Conservation (phyloP, 306 rosid genomes). For the Vicia faba region DNA sequence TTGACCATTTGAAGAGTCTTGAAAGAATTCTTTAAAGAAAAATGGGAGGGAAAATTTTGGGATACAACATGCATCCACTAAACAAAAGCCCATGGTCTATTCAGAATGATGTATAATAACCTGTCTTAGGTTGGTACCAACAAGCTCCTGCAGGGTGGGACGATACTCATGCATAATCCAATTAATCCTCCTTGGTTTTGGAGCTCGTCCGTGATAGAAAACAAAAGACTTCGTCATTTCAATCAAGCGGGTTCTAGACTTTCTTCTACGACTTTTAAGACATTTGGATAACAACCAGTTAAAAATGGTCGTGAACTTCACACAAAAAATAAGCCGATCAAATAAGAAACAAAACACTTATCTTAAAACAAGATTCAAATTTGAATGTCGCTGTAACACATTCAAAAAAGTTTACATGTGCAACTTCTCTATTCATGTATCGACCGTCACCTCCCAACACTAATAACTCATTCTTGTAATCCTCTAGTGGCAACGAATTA, state of each 20-base stretch:
- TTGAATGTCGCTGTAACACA: neutral
- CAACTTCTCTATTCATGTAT: constrained; percentile 86
- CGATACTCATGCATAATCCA: constrained; percentile 99
- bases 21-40: no score
- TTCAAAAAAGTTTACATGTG: constrained; percentile 56
- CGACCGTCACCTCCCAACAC: constrained; percentile 98
- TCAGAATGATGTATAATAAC: no score
- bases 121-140: constrained; percentile 98
- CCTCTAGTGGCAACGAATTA: constrained; percentile 81
- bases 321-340: neutral
- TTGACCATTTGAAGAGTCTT: no score
- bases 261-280: constrained; percentile 80
- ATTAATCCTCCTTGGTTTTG: constrained; percentile 76
- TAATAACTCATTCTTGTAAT: constrained; percentile 81
- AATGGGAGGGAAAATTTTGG: no score
- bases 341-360: constrained; percentile 17
- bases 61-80: no score
- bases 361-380: constrained; percentile 7
- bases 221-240: constrained; percentile 98
- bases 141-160: constrained; percentile 77
- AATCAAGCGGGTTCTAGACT: constrained; percentile 65
- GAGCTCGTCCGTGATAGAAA: constrained; percentile 94
- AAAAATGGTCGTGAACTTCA: no score
- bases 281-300: no score
- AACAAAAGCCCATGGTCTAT: no score